Evolutionary conservation across 1,284 basidiomycete genomes (phyloP), one percentile per base, ranked within the genome.

Genomic region (Stygiomarasmius scandens): DNA sequence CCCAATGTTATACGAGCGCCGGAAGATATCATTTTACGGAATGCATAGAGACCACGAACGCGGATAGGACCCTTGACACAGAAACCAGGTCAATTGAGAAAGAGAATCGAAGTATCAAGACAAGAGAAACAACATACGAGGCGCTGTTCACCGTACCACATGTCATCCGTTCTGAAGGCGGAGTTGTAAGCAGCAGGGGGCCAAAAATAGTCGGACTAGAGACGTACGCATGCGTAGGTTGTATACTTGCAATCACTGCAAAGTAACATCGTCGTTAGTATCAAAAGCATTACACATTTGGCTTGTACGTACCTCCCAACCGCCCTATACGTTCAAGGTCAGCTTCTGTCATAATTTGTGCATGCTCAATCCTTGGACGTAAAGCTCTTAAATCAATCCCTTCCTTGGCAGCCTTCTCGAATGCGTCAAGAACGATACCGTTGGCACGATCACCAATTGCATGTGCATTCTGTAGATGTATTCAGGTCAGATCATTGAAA

Each of bases 181-280:
- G 20, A 36, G 32, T 46, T 6, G 51, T 51, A 19, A 44, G 34
- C 44, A 22, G 45, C 29, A n/a, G 48, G 14, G 14, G 11, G 41
- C n/a, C 44, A 49, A 38, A 38, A 32, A 36, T 24, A 34, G 25
- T 11, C 32, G 32, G 8, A 14, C 32, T n/a, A 12, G 29, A 32
- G 12, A 49, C 49, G 74, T 69, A 90, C 87, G 82, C 93, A 69
- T 98, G 95, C 0, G 93, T 96, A 0, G 96, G 95, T 67, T 98
- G 96, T 25, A 96, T 92, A 63, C 93, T 96, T 1, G 91, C 84
- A 65, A 97, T 92, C 12, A 97, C 92, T 94, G 49, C 32, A 12
- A 5, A 34, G 14, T 2, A 22, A 29, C 12, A 45, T 2, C 32
- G 3, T 56, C 22, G 49, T 32, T 20, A 6, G 16, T n/a, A 38